These are phyloP conservation scores for Lactifluus piperatus DNA, from an alignment of 768 basidiomycete genomes.

Conservation along the genomic window DNA sequence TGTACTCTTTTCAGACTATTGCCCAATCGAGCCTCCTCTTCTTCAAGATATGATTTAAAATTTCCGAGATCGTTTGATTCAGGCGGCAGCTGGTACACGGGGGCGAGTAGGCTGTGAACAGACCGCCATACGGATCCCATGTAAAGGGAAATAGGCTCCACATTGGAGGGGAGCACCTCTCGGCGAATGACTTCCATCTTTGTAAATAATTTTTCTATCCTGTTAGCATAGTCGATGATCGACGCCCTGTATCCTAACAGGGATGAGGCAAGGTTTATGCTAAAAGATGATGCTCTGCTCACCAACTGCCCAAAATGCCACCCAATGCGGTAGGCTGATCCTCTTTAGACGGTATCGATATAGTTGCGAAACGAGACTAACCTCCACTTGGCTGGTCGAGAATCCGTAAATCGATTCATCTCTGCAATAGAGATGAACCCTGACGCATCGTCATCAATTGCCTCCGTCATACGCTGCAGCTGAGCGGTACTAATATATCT, in stretches of 20 bases:
- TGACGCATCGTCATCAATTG: slow-evolving; percentile 29
- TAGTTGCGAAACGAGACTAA: not conserved
- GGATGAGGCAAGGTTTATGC: not conserved
- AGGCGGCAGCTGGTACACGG: not conserved
- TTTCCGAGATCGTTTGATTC: not conserved
- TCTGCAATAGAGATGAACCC: slow-evolving; percentile 29
- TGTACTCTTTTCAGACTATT: slow-evolving; percentile 22
- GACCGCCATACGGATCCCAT: not conserved
- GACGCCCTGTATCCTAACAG: slow-evolving; percentile 6
- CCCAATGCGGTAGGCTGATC: slow-evolving; percentile 26
- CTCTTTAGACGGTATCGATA: not conserved
- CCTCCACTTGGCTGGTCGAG: slow-evolving; percentile 26
- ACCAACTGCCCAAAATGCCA: slow-evolving; percentile 27
- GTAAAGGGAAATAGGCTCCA: not conserved
- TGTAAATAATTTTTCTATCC: slow-evolving; percentile 7
- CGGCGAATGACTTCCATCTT: slow-evolving; percentile 15
- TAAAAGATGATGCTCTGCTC: not conserved
- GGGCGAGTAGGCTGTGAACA: slow-evolving; percentile 1
- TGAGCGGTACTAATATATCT: slow-evolving; percentile 19
- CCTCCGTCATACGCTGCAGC: slow-evolving; percentile 25
- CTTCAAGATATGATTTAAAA: slow-evolving; percentile 21
- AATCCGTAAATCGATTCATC: slow-evolving; percentile 26
- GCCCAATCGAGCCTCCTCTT: slow-evolving; percentile 23
- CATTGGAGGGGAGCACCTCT: slow-evolving; percentile 8
- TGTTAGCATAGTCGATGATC: slow-evolving; percentile 12